Evolutionary conservation across 495 filamentous ascomycete genomes (phyloP).

Genomic region (Cladorrhinum samala): DNA sequence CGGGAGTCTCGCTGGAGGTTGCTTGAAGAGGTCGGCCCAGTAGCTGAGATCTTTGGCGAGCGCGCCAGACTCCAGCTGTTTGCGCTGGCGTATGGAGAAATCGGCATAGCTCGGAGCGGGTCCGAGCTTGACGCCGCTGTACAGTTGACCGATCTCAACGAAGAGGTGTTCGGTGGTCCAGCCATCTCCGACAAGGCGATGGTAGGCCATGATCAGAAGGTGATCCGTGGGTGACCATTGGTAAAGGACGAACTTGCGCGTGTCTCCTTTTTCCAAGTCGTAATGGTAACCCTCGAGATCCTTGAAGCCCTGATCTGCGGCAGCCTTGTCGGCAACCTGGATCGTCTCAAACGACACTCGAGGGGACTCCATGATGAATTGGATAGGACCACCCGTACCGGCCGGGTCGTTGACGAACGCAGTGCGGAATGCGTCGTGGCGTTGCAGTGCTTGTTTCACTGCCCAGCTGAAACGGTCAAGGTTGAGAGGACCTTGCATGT

Average conservation of each 20-base stretch:
- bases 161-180: neutral
- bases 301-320: neutral
- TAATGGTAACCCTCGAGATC: neutral
- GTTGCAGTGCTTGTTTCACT: slow-evolving; percentile 3
- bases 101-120: neutral
- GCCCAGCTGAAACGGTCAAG: too few relatives aligned
- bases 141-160: neutral
- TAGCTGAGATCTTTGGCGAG: neutral
- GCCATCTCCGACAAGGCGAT: neutral
- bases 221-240: neutral
- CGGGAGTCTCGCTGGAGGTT: neutral
- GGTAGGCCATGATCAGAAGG: neutral
- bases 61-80: neutral
- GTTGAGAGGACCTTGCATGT: too few relatives aligned
- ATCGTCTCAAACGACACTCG: neutral
- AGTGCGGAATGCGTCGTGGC: neutral
- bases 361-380: neutral
- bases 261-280: neutral
- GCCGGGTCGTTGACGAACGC: neutral
- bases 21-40: neutral
- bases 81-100: neutral
- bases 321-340: neutral
- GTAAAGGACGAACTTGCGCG: neutral
- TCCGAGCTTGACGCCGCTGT: neutral
- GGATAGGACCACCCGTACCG: neutral